Percentiles rank a stretch among this genome's conserved stretches.
Evolutionary conservation across 176 grass and related monocot species (phyloP).

Genomic region (Guadua angustifolia): DNA sequence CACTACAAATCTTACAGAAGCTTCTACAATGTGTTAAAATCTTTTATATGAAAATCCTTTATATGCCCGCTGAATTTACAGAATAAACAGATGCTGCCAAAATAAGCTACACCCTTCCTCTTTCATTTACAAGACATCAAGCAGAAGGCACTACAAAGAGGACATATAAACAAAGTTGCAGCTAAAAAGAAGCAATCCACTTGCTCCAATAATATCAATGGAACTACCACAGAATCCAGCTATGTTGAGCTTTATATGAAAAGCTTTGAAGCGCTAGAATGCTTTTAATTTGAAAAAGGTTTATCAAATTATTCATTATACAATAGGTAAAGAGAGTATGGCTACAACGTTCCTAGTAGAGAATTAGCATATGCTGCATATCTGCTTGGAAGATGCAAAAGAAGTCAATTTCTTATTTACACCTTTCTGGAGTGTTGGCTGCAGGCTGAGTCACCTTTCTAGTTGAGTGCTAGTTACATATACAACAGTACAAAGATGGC

Average conservation of each 20-base stretch:
- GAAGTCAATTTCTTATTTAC: not conserved
- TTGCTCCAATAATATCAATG: not conserved
- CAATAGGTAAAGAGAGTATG: not conserved
- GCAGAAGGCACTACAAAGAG: not conserved
- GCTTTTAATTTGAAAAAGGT: not conserved
- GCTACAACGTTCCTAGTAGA: not conserved
- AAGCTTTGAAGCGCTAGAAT: conserved; percentile 8
- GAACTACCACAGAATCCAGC: not conserved
- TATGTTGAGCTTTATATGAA: not conserved
- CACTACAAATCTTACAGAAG: conserved; percentile 5
- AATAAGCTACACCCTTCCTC: not conserved
- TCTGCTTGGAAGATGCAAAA: not conserved
- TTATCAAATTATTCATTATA: not conserved
- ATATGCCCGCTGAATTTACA: not conserved
- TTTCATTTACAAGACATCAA: conserved; percentile 33
- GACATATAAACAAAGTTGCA: not conserved
- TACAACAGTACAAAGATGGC: not conserved
- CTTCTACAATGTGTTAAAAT: not conserved
- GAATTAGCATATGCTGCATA: not conserved
- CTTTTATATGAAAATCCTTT: not conserved
- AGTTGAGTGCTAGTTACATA: not conserved
- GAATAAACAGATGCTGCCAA: not conserved
- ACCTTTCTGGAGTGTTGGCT: not conserved
- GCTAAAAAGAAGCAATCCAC: not conserved
- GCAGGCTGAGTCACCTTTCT: not conserved